Percentiles rank a stretch among this genome's conserved stretches.
Evolutionary conservation across 805 yeast genomes (phyloP).

Genomic region (Zygotorulaspora florentina): DNA sequence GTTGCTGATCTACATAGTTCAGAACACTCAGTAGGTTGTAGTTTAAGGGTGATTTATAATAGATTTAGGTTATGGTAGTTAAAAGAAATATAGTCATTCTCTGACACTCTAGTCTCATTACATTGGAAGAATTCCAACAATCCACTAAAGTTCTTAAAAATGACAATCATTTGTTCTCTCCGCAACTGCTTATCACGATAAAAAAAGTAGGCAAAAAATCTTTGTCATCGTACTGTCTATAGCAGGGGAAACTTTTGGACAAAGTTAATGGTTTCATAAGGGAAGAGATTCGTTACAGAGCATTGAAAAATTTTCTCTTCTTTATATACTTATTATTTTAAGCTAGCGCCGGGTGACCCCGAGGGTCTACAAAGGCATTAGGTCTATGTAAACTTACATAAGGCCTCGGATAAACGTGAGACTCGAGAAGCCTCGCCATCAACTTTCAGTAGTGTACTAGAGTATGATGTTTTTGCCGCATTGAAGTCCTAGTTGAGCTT

Average conservation of each 20-base stretch:
- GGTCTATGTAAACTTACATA: background rate
- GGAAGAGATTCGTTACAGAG: background rate
- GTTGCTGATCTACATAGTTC: too few relatives aligned
- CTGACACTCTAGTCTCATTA: constrained; percentile 37
- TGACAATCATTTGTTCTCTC: constrained; percentile 27
- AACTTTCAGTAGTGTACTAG: too few relatives aligned
- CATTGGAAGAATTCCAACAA: constrained; percentile 11
- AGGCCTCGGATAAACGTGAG: too few relatives aligned
- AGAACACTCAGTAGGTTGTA: background rate
- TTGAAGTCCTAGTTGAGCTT: too few relatives aligned
- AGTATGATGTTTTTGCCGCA: too few relatives aligned
- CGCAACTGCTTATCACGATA: constrained; percentile 35
- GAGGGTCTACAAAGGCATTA: background rate
- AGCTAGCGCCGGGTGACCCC: background rate
- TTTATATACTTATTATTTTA: background rate
- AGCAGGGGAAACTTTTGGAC: constrained; percentile 67
- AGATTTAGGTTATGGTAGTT: too few relatives aligned
- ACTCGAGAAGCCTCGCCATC: too few relatives aligned
- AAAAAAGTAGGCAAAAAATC: constrained; percentile 18
- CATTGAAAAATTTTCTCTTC: constrained; percentile 1
- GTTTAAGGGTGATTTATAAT: background rate
- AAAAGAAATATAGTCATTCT: constrained; percentile 25
- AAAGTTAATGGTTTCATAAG: constrained; percentile 40
- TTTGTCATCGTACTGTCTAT: constrained; percentile 56
- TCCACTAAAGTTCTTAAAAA: constrained; percentile 37